Conservation (phyloP, 139 green algal species). For the Desmodesmus armatus region DNA sequence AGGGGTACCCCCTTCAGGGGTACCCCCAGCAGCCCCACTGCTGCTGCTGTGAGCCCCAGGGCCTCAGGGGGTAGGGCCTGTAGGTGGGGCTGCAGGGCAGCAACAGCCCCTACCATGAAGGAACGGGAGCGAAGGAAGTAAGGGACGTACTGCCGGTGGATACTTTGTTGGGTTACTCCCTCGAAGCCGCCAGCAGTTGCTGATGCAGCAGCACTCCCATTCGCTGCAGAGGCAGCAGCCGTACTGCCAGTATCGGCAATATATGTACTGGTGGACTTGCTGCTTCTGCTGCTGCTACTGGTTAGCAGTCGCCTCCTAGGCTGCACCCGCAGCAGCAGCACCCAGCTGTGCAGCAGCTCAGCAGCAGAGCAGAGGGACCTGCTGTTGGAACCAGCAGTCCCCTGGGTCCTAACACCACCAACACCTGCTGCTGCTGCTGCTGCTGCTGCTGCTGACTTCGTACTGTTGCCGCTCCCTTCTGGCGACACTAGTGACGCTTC, state of each 20-base stretch:
- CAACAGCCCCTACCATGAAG: neutral
- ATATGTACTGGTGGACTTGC: too few species aligned
- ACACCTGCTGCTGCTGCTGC: neutral
- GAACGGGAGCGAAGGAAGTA: neutral
- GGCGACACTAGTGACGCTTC: neutral
- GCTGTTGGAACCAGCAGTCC: neutral
- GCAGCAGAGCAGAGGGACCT: neutral
- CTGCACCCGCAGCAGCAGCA: constrained; percentile 1
- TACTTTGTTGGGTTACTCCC: neutral
- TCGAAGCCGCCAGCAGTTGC: neutral
- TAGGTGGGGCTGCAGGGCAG: constrained; percentile 12
- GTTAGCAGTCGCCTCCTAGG: too few species aligned
- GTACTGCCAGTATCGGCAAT: too few species aligned
- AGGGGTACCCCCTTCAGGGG: neutral
- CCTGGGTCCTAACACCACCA: neutral
- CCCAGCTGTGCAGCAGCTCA: constrained; percentile 24
- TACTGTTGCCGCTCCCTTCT: neutral
- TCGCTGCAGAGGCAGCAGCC: too few species aligned
- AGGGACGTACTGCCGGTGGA: too few species aligned
- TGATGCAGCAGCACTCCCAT: neutral
- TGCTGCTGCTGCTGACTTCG: neutral
- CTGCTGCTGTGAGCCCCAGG: neutral
- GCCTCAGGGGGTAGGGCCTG: neutral
- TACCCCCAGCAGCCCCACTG: neutral
- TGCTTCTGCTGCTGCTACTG: neutral